Base-by-base conservation (phyloP, 257 asterid genomes). In the Penstemon newberryi region DNA sequence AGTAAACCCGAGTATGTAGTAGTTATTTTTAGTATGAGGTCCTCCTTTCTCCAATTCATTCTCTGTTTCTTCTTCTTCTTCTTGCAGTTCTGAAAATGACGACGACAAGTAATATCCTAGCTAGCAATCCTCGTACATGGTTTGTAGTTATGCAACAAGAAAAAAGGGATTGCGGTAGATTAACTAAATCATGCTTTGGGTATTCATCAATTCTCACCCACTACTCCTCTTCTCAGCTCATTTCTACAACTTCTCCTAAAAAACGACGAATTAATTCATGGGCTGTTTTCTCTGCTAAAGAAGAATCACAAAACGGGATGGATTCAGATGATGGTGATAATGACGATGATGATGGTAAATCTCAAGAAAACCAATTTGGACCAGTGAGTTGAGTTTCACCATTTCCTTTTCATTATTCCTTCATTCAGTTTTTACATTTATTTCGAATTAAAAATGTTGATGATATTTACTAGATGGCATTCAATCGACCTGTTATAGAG, bases 271-370 rank as follows among this genome's bases (percentile, higher is more conserved):
- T 44, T 8, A 8, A 38, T 55, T 51, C 71, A 3, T 71, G 72
- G 73, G 63, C 88, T 60, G 41, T 83, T 77, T 85, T 79, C 62
- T 75, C 94, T 44, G 76, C 80, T 79, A 83, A 77, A 70, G 67
- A 73, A 73, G 86, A 77, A 38, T 60, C 65, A 5, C 33, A 37
- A 46, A 63, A 63, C 19, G 68, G 62, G 84, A 72, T 13, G 78
- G 77, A 9, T 57, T 74, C 67, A 53, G 65, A 12, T 66, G 81
- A 60, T 75, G 84, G 74, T 33, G 84, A 79, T 49, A 79, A 59
- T 59, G 59, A 65, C n/a, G 80, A 74, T 70, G 78, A 81, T 3
- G 79, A 84, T 65, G 84, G 81, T 47, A 77, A 74, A 51, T 63
- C 80, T 56, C 67, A 76, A 53, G 78, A 79, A 40, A 75, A 59